Percentiles rank a stretch among this genome's conserved stretches.
These are phyloP conservation scores for Pseudogymnoascus sp. DNA, from an alignment of 2,329 filamentous ascomycete species.

Conservation along the genomic window DNA sequence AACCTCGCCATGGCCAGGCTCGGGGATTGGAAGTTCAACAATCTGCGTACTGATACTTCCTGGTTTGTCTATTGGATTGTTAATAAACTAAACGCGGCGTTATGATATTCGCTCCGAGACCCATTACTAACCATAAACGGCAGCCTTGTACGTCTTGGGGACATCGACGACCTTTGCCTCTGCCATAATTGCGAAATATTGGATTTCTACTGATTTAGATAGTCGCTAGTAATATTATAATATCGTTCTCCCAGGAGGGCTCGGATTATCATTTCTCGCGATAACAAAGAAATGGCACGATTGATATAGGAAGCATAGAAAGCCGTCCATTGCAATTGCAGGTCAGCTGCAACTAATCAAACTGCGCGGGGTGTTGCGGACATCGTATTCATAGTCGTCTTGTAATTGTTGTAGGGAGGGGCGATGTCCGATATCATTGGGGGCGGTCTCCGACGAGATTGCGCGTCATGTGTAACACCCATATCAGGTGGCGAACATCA, in stretches of 20 bases:
- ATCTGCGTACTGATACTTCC: constrained; percentile 14
- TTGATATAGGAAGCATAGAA: background rate
- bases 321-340: background rate
- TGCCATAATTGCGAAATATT: background rate
- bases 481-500: background rate
- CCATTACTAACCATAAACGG: background rate
- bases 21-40: constrained; percentile 30
- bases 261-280: background rate
- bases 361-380: background rate
- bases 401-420: background rate
- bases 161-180: background rate
- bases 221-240: background rate
- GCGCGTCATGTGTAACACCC: background rate
- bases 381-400: background rate
- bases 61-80: background rate
- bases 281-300: background rate
- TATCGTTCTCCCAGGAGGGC: background rate
- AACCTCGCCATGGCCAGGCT: constrained; percentile 27
- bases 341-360: background rate
- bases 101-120: background rate
- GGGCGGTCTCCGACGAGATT: background rate
- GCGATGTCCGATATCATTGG: background rate
- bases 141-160: background rate
- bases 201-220: background rate
- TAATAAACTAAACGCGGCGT: background rate